Evolutionary conservation across 257 asterid species (phyloP), one percentile per base, ranked within the genome.

Genomic region (Solanum chaucha): DNA sequence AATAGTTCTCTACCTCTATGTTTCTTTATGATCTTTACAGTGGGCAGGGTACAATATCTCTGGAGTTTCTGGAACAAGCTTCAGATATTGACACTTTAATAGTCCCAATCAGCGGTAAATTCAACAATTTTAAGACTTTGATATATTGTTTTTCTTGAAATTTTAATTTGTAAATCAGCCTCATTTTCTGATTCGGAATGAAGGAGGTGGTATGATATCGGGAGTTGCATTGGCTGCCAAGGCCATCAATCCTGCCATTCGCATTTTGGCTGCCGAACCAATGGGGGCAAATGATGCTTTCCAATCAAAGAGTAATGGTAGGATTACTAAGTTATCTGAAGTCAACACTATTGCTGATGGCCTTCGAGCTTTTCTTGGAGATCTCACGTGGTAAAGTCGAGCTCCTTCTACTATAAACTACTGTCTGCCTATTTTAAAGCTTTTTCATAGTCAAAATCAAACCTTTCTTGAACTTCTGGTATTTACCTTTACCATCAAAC

Each of bases 261-360:
- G 93, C 51, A 88, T 96, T 80, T 88, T 96, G 73, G 98, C 97
- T 85, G 99, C 98, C 3, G 98, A 96, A 89, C 99, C 99, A 15
- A 91, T 89, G 87, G 99, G 99, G 28, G 98, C 98, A 26, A 94
- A 95, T 51, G 98, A 96, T 90, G 95, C 98, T 51, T 96, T 97
- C 89, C 94, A 75, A 22, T 94, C 98, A 34, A 95, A 94, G 86
- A 89, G 90, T 30, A 89, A 93, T 40, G 98, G 98, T 65, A 35
- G 87, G 87, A 93, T 96, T 59, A 93, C 95, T 82, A 94, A 91
- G 83, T 86, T 93, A 82, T 89, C 95, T 2, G 94, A 92, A 88
- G 94, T 96, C 82, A 93, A 92, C n/a, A 94, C 98, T 87, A 91
- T 96, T 40, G 98, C 98, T 14, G 99, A 96, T 55, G 99, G 99